Evolutionary conservation across 106 monocot species (phyloP), one percentile per base, ranked within the genome.

Genomic region (Amphibolis antarctica): DNA sequence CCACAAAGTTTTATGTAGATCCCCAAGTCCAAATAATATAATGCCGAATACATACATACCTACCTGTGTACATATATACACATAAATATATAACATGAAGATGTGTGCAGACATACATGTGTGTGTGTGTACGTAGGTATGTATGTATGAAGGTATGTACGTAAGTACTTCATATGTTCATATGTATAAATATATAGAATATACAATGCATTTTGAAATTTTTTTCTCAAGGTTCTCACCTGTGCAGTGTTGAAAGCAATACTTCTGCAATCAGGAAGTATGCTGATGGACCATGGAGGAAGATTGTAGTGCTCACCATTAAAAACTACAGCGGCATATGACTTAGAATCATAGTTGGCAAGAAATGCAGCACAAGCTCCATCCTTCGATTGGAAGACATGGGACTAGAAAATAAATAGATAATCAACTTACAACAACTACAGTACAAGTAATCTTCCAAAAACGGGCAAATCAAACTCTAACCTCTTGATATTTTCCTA

Each of bases 201-300:
- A 36, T 36, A 7, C 36, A 36, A 36, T 36, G 36, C 36, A 7
- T 36, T 36, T 4, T 36, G 36, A 36, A 36, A 36, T 36, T 7
- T 36, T 36, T 36, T 36, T 36, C 36, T 36, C 36, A 36, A 36
- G 19, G 28, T 62, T 42, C 86, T 80, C 63, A 96, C 94, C 84
- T 70, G 86, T 28, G 94, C 94, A 31, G 84, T 96, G 74, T 96
- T 96, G 74, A 80, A 96, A 55, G 86, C 80, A 31, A 71, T 67
- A 42, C 79, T 96, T 72, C 82, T 86, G 70, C 94, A 96, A 44
- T 96, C 94, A 17, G 89, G 89, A 71, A 96, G 89, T 51, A 96
- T 79, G 82, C 86, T 90, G 63, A 96, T 83, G 53, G 94, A 96
- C 94, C 94, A 96, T 53, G 94, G 86, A 51, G 89, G 94, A 62